Evolutionary conservation across 169 alveolate genomes (phyloP).

Genomic region (Perkinsus olseni): DNA sequence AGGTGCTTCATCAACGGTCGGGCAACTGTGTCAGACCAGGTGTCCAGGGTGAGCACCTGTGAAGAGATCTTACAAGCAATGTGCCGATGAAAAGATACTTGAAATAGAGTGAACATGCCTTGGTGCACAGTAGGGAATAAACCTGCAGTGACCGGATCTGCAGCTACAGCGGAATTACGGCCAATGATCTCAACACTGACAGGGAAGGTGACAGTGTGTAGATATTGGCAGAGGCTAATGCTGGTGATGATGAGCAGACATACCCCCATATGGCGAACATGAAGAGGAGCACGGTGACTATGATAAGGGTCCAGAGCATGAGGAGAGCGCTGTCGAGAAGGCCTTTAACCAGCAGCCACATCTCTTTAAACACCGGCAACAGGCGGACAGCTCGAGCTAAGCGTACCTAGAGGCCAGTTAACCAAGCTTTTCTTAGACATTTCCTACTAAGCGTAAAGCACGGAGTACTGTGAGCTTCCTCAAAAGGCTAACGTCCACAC

Average conservation of each 20-base stretch:
- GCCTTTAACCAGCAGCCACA: conserved; percentile 10
- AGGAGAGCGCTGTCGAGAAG: neutral
- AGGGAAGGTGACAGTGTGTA: neutral
- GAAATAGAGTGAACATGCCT: neutral
- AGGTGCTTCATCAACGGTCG: neutral
- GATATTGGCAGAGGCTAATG: neutral
- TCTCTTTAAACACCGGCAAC: conserved; percentile 10
- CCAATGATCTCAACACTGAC: neutral
- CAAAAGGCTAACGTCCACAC: neutral
- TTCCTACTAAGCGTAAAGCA: neutral
- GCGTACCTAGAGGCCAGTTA: neutral
- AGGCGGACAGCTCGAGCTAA: neutral
- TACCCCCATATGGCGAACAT: conserved; percentile 1
- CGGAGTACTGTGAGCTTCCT: conserved; percentile 7
- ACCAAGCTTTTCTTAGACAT: neutral
- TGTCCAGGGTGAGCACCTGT: neutral
- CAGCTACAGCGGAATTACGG: neutral
- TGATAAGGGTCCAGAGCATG: conserved; percentile 8
- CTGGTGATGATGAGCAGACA: too few relatives aligned
- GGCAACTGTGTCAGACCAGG: neutral
- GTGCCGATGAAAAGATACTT: neutral
- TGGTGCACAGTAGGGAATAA: neutral
- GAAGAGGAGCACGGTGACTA: conserved; percentile 2
- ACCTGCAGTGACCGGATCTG: neutral
- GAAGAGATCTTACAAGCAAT: neutral